Evolutionary conservation across 306 rosid species (phyloP), one percentile per base, ranked within the genome.

Genomic region (Lathyrus sativus): DNA sequence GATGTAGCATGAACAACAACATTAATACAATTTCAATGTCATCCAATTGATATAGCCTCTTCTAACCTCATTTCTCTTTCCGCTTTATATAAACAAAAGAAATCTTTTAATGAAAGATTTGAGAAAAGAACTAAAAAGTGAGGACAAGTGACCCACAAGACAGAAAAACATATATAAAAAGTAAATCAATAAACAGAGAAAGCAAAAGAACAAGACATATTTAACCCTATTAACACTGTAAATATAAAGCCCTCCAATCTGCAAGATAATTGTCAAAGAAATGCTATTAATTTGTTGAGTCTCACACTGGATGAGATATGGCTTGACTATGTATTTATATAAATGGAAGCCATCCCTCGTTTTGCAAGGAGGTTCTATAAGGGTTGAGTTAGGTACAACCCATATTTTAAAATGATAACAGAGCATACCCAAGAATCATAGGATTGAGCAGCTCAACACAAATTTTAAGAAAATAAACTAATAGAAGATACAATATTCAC

Each of bases 1-100:
- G 43, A 43, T 69, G 65, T 29, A 41, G 44, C 57, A 62, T 42
- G 43, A 68, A 50, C 35, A 50, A 50, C 35, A 50, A 45, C 48
- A 71, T 42, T 45, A 33, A 45, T 39, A 70, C 33, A n/a, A 46
- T 26, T 42, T 48, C 41, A 68, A 45, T 33, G 43, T 10, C 53
- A 45, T 44, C 33, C 43, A 55, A 44, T 33, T 33, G 38, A 6
- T 33, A 7, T 33, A 33, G 38, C 38, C 38, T 33, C 38, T 2
- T 33, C 38, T 33, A 33, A 33, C 38, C 38, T 33, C 38, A 33
- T 33, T 33, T 33, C 2, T 33, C 38, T 33, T 33, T 33, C 38
- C 38, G 6, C 38, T 33, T 33, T 33, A 6, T 33, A 33, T 33
- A 33, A 33, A 33, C 9, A 33, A 9, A 33, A 33, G 38, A 33